These are phyloP conservation scores for Entomortierella beljakovae DNA, from an alignment of 192 early-diverging fungal species.

Conservation along the genomic window DNA sequence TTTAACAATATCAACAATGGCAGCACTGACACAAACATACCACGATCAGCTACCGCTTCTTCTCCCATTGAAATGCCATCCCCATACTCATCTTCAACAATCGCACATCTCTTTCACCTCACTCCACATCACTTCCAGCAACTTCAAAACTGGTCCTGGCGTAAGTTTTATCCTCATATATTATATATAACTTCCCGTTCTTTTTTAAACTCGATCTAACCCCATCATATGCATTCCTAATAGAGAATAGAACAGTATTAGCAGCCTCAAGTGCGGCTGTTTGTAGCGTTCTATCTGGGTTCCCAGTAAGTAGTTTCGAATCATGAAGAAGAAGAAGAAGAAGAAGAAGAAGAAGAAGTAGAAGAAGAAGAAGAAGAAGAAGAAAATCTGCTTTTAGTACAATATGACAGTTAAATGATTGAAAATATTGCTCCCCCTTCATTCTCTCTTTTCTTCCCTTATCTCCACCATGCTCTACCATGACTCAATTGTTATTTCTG, in stretches of 20 bases:
- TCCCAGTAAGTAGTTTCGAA: slow-evolving; percentile 59
- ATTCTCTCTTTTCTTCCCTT: no score
- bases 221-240: no score
- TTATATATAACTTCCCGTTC: not conserved
- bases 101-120: slow-evolving; percentile 46
- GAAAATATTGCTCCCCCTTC: no score
- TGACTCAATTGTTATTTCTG: no score
- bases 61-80: not conserved
- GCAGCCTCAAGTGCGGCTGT: slow-evolving; percentile 79
- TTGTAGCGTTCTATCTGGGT: slow-evolving; percentile 75
- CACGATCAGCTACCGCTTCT: not conserved
- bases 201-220: no score
- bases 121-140: slow-evolving; percentile 31
- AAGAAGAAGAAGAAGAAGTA: no score
- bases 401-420: no score
- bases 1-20: slow-evolving; percentile 1
- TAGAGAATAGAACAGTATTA: slow-evolving; percentile 72
- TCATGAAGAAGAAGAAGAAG: no score
- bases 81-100: slow-evolving; percentile 15
- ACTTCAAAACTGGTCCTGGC: slow-evolving; percentile 48
- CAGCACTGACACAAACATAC: slow-evolving; percentile 4
- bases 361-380: no score
- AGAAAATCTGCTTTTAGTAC: no score
- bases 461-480: no score
- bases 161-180: slow-evolving; percentile 14